phyloP scores from a whole-genome alignment of 371 early-diverging fungal genomes.

The Mucor piriformis region DNA sequence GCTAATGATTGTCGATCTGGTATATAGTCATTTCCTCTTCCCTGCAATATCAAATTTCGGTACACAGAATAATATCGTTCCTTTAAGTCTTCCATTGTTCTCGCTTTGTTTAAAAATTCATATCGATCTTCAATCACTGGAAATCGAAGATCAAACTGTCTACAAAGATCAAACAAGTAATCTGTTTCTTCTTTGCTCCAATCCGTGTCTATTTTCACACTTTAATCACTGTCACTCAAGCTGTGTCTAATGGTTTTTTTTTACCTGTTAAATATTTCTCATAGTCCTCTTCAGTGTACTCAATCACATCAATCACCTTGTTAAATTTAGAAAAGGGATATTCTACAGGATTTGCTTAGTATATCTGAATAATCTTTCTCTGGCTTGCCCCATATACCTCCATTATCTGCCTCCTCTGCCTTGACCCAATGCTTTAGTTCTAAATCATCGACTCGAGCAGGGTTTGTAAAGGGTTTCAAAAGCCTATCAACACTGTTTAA shows the following conservation, averaged over 20 bases:
- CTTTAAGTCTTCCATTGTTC: conserved; percentile 71
- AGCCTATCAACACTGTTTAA: no score
- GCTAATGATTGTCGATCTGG: conserved; percentile 42
- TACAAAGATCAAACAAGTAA: conserved; percentile 78
- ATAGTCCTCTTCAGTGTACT: conserved; percentile 79
- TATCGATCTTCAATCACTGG: conserved; percentile 86
- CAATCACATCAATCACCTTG: conserved; percentile 60
- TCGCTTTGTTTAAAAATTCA: conserved; percentile 38
- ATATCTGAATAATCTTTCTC: no score
- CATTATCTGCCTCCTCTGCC: conserved; percentile 35
- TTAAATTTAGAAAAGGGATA: conserved; percentile 72
- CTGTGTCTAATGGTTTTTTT: background rate
- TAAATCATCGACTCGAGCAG: conserved; percentile 76
- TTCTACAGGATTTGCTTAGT: no score
- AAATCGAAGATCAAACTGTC: conserved; percentile 80
- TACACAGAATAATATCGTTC: conserved; percentile 77
- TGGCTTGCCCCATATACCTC: no score
- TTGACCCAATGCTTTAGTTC: conserved; percentile 80
- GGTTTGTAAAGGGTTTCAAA: conserved; percentile 74
- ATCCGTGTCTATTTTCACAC: conserved; percentile 51
- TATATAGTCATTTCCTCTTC: conserved; percentile 34
- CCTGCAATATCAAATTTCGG: conserved; percentile 52
- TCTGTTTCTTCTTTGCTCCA: conserved; percentile 91
- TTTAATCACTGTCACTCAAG: background rate
- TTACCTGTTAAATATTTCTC: conserved; percentile 50